Evolutionary conservation across 208 protist genomes (phyloP).

Genomic region (Acanthamoeba lenticulata): DNA sequence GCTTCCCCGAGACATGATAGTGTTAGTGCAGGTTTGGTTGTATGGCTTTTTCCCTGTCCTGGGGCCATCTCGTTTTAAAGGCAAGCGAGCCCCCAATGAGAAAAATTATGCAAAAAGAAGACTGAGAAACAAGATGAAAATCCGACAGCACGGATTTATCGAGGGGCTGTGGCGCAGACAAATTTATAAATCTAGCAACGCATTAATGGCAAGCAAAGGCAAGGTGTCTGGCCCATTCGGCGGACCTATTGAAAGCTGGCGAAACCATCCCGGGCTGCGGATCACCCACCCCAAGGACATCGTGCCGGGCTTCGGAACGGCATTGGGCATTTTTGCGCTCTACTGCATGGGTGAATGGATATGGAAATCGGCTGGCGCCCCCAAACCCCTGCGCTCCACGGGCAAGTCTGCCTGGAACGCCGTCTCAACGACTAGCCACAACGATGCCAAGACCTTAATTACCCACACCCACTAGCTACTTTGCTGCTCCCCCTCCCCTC

Average conservation of each 20-base stretch:
- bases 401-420: background rate
- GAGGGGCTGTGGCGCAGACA: background rate
- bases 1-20: too few relatives aligned
- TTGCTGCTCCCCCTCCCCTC: too few relatives aligned
- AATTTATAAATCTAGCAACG: background rate
- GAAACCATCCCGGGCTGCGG: background rate
- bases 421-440: background rate
- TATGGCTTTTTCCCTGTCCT: too few relatives aligned
- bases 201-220: background rate
- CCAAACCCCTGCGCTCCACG: background rate
- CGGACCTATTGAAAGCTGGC: background rate
- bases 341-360: background rate
- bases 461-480: background rate
- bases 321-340: background rate
- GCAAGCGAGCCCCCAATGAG: too few relatives aligned
- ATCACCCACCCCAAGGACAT: background rate
- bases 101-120: background rate
- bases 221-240: conserved; percentile 11
- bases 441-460: background rate
- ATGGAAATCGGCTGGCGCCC: background rate
- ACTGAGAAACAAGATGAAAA: background rate
- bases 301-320: conserved; percentile 2
- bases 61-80: too few relatives aligned
- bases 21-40: too few relatives aligned
- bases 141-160: too few relatives aligned